Conservation (phyloP, 2,329 filamentous ascomycete genomes). For the Celoporthe dispersa region DNA sequence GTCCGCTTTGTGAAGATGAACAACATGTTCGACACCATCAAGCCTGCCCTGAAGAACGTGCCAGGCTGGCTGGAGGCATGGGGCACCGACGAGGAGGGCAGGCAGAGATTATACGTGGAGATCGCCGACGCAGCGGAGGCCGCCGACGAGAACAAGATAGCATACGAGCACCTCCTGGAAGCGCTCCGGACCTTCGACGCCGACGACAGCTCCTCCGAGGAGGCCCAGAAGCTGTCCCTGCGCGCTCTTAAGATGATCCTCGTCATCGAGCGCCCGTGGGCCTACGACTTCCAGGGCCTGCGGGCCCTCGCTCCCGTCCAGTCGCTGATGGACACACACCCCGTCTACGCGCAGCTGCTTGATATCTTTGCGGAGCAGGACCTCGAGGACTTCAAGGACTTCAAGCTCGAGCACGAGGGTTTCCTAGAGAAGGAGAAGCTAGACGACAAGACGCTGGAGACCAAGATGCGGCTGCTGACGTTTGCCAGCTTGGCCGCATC, state of each 20-base stretch:
- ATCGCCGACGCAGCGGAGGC: constrained; percentile 82
- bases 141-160: constrained; percentile 70
- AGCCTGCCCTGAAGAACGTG: constrained; percentile 81
- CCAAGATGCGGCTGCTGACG: constrained; percentile 95
- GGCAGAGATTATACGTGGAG: constrained; percentile 82
- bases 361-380: constrained; percentile 95
- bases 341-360: constrained; percentile 86
- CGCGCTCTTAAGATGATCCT: constrained; percentile 60
- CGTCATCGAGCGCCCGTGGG: constrained; percentile 51
- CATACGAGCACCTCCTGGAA: constrained; percentile 71
- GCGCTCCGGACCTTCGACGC: constrained; percentile 64
- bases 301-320: constrained; percentile 83
- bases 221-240: constrained; percentile 64
- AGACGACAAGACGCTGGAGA: constrained; percentile 76
- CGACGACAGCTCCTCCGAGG: constrained; percentile 59
- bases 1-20: constrained; percentile 78
- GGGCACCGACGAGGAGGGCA: constrained; percentile 80
- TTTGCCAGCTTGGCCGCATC: constrained; percentile 89
- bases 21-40: constrained; percentile 80
- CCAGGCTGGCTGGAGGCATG: constrained; percentile 82
- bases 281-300: constrained; percentile 78
- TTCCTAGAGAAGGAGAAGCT: constrained; percentile 79
- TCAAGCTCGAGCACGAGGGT: constrained; percentile 86
- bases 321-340: constrained; percentile 82
- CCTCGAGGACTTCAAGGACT: constrained; percentile 94